Evolutionary conservation across 305 asterid genomes (phyloP), one percentile per base, ranked within the genome.

Genomic region (Fraxinus latifolia): DNA sequence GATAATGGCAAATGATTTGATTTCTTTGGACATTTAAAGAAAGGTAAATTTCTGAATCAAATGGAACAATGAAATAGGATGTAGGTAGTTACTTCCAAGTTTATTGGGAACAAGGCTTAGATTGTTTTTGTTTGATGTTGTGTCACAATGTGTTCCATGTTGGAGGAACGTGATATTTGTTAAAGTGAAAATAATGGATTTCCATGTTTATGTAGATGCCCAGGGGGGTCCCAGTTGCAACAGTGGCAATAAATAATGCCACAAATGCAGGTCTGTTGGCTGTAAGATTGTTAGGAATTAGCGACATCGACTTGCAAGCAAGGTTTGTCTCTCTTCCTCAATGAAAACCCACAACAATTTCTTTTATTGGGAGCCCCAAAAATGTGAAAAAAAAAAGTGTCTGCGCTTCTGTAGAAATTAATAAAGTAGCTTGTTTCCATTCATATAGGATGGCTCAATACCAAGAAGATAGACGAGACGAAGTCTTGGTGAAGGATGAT

Each of bases 191-290:
- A 19, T 27, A 33, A 44, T 77, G 33, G 55, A 77, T 5, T 27
- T 39, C 44, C 25, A 67, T 50, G 81, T 34, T 62, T 42, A 53
- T 58, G 47, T 80, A 95, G 98, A 95, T 95, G 99, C 99, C 99
- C 11, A 94, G 97, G 87, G 98, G 98, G 58, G 94, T 94, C 31
- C 99, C 99, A 8, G 98, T 95, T 65, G 98, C 99, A 31, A 95
- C 99, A 1, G 95, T 95, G 6, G 97, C 97, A 31, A 91, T 95
- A 86, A 93, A 94, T 82, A 93, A 92, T 17, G 97, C 99, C 76
- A 95, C 97, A 36, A 95, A 95, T 88, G 98, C 99, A 19, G 99
- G 94, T 79, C 77, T 94, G 67, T 87, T 95, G 74, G 99, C 99
- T 77, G 90, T 93, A 82, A 89, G 96, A 88, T 77, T 94, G 83